Evolutionary conservation across 495 filamentous ascomycete genomes (phyloP).

Genomic region (Aspergillus ellipticus): DNA sequence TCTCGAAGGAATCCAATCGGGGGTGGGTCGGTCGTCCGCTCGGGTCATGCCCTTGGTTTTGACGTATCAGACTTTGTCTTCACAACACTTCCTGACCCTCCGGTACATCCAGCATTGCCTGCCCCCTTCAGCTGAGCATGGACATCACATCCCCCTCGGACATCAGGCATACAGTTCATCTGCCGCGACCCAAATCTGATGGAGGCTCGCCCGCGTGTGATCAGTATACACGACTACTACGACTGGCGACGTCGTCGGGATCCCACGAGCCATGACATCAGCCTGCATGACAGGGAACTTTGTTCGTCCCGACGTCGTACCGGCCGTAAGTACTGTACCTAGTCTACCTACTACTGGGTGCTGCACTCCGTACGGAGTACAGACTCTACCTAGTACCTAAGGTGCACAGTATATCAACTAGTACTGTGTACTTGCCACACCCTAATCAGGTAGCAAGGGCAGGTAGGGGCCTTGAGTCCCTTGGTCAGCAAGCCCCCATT

Average conservation of each 20-base stretch:
- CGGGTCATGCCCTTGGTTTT: neutral
- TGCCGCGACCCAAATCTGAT: neutral
- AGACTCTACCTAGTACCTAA: too few species aligned
- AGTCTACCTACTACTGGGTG: too few species aligned
- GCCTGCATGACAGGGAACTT: conserved; percentile 1
- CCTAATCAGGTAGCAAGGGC: neutral
- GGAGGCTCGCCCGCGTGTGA: neutral
- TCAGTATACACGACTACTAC: neutral
- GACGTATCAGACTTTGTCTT: neutral
- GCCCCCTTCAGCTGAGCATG: neutral
- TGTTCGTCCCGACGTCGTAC: conserved; percentile 2
- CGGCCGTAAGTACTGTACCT: neutral
- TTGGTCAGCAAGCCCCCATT: neutral
- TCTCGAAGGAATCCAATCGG: neutral
- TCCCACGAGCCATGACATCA: conserved; percentile 6
- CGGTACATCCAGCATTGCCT: neutral
- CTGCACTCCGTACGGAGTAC: too few species aligned
- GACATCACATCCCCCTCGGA: neutral
- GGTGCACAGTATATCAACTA: too few species aligned
- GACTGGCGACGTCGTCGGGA: neutral
- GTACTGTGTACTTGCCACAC: too few species aligned
- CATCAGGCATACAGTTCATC: neutral
- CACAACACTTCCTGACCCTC: neutral
- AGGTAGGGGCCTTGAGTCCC: neutral
- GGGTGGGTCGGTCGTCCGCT: neutral